phyloP scores from a whole-genome alignment of 306 rosid genomes.

The Pterocarpus santalinus region DNA sequence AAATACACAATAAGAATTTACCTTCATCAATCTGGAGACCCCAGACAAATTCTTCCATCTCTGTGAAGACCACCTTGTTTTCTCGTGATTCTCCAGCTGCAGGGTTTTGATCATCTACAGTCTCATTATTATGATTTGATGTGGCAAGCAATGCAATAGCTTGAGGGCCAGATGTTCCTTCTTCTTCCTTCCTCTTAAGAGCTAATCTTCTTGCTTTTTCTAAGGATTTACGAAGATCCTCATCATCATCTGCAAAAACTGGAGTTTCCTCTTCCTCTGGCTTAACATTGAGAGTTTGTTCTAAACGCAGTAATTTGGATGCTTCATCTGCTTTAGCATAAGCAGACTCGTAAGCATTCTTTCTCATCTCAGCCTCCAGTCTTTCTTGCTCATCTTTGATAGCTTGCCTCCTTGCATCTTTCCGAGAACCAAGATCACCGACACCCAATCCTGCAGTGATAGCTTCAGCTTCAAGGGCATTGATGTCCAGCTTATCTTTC shows the following conservation, averaged over 20 bases:
- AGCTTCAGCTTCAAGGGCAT: conserved; percentile 97
- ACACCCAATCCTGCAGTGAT: conserved; percentile 88
- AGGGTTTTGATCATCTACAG: conserved; percentile 62
- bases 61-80: conserved; percentile 88
- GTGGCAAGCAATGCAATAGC: conserved; percentile 82
- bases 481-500: conserved; percentile 90
- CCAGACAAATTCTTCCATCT: conserved; percentile 99
- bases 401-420: conserved; percentile 72
- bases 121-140: conserved; percentile 56
- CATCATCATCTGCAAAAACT: conserved; percentile 79
- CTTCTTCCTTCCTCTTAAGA: conserved; percentile 75
- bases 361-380: conserved; percentile 82
- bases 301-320: conserved; percentile 75
- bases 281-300: conserved; percentile 60
- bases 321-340: conserved; percentile 93
- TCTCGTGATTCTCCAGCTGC: conserved; percentile 72
- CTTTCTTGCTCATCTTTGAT: conserved; percentile 75
- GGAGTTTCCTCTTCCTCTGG: conserved; percentile 72
- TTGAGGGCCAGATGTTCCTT: conserved; percentile 71
- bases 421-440: conserved; percentile 93
- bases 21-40: conserved; percentile 97
- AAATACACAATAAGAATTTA: conserved; percentile 43
- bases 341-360: conserved; percentile 83
- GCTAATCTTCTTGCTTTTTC: conserved; percentile 85
- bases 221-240: conserved; percentile 82